Evolutionary conservation across 2,329 filamentous ascomycete species (phyloP), one percentile per base, ranked within the genome.

Genomic region (Alternaria sp.): DNA sequence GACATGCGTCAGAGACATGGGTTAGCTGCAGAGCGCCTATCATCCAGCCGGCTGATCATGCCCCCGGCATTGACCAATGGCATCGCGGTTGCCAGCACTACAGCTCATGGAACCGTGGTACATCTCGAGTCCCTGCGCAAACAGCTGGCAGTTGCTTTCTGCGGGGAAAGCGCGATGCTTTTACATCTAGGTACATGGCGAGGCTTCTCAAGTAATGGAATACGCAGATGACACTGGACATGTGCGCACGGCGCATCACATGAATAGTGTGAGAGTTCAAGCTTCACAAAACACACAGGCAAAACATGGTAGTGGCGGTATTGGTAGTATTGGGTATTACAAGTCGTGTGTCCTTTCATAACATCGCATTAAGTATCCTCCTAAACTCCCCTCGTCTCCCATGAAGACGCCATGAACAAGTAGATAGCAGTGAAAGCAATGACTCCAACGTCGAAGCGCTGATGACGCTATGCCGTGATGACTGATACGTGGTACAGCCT

Each of bases 311-410:
- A 71, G 62, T 61, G 34, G 58, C 54, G 44, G 46, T 70, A 64
- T 58, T 65, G 55, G 61, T 68, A 60, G 59, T 63, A 65, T 70
- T 68, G 68, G 69, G 67, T 74, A 73, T 74, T 69, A 73, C 73
- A 76, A 71, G 70, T 75, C 65, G 65, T 70, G 57, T 72, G 68
- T 70, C 63, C 68, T 59, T 51, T 76, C 74, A 71, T 77, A 66
- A 68, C 62, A 65, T 73, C 73, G 65, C 71, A 77, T 78, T 77
- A 77, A 65, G 61, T 64, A 62, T 70, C 69, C 62, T 65, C 61
- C 61, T 59, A 56, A 58, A 59, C 24, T 61, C 58, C 63, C 42
- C 56, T 56, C 54, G 48, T 62, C 52, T 49, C 52, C 53, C 55
- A 56, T 67, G 65, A 51, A 53, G 54, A 65, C 61, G 62, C 60